Percentiles rank a stretch among this genome's conserved stretches.
These are phyloP conservation scores for Cryptococcus jaspeensis DNA, from an alignment of 1,284 basidiomycete genomes.

Conservation along the genomic window DNA sequence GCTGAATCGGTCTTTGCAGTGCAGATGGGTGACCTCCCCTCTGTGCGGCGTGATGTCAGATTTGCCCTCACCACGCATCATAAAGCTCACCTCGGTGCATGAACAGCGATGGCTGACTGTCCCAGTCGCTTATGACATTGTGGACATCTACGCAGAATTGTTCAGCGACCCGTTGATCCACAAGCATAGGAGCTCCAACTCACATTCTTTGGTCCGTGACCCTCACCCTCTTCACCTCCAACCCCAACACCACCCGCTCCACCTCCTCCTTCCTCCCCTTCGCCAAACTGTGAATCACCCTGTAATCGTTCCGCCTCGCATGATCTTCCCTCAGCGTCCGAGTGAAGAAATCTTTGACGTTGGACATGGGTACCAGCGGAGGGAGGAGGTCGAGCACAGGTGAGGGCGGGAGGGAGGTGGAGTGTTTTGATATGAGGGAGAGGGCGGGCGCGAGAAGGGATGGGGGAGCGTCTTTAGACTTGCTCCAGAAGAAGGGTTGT, in stretches of 20 bases:
- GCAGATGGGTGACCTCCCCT: slow-evolving; percentile 90
- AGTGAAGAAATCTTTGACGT: slow-evolving; percentile 74
- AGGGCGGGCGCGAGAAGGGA: slow-evolving; percentile 72
- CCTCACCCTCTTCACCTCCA: slow-evolving; percentile 81
- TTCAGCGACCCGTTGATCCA: not conserved
- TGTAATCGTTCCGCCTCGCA: slow-evolving; percentile 60
- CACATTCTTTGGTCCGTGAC: slow-evolving; percentile 88
- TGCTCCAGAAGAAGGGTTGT: not conserved
- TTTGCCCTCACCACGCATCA: not conserved
- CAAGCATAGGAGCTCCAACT: slow-evolving; percentile 34
- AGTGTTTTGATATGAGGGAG: slow-evolving; percentile 77
- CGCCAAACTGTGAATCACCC: slow-evolving; percentile 65
- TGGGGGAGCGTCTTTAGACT: not conserved
- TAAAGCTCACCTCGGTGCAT: slow-evolving; percentile 67
- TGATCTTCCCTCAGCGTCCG: slow-evolving; percentile 66
- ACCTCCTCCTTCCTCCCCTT: slow-evolving; percentile 71
- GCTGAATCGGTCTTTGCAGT: slow-evolving; percentile 81
- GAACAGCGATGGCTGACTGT: slow-evolving; percentile 90
- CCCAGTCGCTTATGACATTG: slow-evolving; percentile 94
- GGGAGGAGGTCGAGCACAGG: slow-evolving; percentile 83
- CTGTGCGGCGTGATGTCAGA: slow-evolving; percentile 51
- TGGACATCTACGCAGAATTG: slow-evolving; percentile 66
- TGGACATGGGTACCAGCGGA: slow-evolving; percentile 74
- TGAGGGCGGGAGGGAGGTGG: slow-evolving; percentile 72
- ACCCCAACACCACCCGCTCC: slow-evolving; percentile 65